phyloP scores from a whole-genome alignment of 306 rosid genomes.

The Gleditsia sinensis region DNA sequence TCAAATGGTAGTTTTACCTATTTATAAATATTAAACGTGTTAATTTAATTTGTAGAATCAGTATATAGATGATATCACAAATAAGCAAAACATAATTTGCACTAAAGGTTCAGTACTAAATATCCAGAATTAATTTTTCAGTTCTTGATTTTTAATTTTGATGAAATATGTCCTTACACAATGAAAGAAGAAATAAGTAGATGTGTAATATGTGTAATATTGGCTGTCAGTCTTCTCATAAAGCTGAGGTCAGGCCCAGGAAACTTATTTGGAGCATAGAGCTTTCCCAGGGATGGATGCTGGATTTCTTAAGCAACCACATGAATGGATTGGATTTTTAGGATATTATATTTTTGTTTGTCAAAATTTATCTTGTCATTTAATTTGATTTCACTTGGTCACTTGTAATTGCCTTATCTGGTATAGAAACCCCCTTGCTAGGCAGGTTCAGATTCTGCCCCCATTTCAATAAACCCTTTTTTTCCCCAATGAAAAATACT shows the following conservation, averaged over 20 bases:
- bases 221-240: no score
- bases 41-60: background rate
- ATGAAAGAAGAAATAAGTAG: background rate
- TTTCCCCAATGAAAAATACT: background rate
- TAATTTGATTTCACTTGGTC: background rate
- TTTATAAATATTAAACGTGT: background rate
- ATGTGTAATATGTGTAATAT: no score
- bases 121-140: background rate
- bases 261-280: no score
- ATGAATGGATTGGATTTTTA: background rate
- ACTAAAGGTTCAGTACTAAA: background rate
- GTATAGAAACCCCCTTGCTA: no score
- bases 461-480: background rate
- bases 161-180: conserved; percentile 12
- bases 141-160: conserved; percentile 3
- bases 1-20: background rate
- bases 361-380: background rate
- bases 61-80: background rate
- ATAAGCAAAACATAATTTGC: background rate
- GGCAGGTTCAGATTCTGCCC: no score
- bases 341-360: background rate
- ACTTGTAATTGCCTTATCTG: no score
- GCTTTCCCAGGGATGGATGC: no score
- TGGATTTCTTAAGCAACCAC: background rate
- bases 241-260: no score